phyloP scores from a whole-genome alignment of 108 stramenopile species.

The Nitzschia inconspicua region DNA sequence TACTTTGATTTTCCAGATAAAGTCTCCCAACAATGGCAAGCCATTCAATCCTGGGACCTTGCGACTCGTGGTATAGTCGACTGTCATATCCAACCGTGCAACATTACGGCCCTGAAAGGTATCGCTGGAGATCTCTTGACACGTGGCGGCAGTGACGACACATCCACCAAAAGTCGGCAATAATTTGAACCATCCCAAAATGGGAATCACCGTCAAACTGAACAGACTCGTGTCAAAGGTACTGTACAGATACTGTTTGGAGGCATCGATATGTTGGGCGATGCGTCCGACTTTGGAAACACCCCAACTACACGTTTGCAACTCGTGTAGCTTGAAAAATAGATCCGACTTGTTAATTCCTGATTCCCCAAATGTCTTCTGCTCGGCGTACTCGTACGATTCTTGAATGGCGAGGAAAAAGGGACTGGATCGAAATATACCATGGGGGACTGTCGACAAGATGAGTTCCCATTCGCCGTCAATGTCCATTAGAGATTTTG shows the following conservation, averaged over 20 bases:
- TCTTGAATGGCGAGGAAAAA: conserved; percentile 90
- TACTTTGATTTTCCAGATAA: conserved; percentile 82
- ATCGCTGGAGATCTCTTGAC: conserved; percentile 7
- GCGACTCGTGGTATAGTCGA: conserved; percentile 80
- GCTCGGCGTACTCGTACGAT: conserved; percentile 75
- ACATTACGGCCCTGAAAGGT: conserved; percentile 10
- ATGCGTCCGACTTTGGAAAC: conserved; percentile 84
- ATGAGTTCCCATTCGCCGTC: conserved; percentile 88
- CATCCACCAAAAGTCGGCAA: conserved; percentile 94
- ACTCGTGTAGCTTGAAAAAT: conserved; percentile 92
- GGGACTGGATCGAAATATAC: conserved; percentile 79
- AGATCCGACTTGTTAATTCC: conserved; percentile 67
- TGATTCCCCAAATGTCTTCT: conserved; percentile 38
- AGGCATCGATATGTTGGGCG: conserved; percentile 74
- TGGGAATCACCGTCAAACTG: conserved; percentile 83
- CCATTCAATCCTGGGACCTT: conserved; percentile 74
- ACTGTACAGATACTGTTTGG: conserved; percentile 52
- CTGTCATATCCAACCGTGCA: conserved; percentile 68
- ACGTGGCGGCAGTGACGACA: conserved; percentile 77
- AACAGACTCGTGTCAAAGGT: conserved; percentile 84
- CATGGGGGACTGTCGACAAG: conserved; percentile 79
- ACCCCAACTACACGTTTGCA: conserved; percentile 93
- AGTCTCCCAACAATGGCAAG: conserved; percentile 58
- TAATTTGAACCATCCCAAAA: conserved; percentile 88
- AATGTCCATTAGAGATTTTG: conserved; percentile 47